Evolutionary conservation across 768 basidiomycete species (phyloP).

Genomic region (Lentinus brumalis): DNA sequence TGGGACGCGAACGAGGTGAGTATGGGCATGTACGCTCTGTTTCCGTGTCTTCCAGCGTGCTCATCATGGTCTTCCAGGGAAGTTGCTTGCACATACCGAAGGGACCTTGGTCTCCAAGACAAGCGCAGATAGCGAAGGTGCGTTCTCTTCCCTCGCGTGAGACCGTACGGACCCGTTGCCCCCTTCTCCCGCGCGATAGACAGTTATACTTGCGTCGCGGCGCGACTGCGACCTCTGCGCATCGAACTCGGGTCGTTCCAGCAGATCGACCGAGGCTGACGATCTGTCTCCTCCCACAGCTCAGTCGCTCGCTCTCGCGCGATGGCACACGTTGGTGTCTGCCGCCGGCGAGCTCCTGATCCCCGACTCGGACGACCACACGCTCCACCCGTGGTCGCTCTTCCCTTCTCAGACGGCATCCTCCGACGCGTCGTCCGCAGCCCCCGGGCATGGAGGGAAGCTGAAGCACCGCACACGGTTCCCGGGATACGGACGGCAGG

Average conservation of each 20-base stretch:
- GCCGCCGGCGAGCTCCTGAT: constrained; percentile 80
- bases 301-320: constrained; percentile 69
- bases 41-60: not conserved
- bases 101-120: constrained; percentile 89
- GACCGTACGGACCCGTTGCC: not conserved
- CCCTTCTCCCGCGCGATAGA: too few species aligned
- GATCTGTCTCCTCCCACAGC: constrained; percentile 46
- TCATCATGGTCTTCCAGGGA: constrained; percentile 52
- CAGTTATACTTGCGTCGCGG: too few species aligned
- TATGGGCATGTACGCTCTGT: constrained; percentile 4
- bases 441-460: constrained; percentile 44
- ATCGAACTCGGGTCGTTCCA: too few species aligned
- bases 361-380: constrained; percentile 97
- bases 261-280: not conserved
- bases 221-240: too few species aligned
- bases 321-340: constrained; percentile 73
- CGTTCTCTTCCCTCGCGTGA: constrained; percentile 9
- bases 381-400: constrained; percentile 92
- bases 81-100: constrained; percentile 81
- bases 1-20: constrained; percentile 86
- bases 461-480: constrained; percentile 76
- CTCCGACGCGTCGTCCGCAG: constrained; percentile 37
- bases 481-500: constrained; percentile 93
- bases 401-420: constrained; percentile 53
- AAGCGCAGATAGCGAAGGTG: constrained; percentile 81